Base-by-base conservation (phyloP, 176 grass and related monocot genomes). In the Lolium perenne region DNA sequence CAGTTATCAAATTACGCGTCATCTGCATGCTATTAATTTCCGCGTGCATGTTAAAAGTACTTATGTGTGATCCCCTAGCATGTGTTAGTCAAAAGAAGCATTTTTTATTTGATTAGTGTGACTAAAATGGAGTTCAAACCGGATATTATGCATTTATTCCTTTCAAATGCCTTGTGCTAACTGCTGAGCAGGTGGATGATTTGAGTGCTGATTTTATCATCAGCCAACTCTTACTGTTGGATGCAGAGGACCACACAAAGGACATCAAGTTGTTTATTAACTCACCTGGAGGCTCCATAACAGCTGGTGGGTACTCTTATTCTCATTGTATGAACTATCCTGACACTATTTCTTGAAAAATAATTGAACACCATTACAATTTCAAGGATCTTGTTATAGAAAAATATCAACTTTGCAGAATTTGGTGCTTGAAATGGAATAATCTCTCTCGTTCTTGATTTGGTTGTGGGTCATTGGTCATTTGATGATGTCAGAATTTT, bases 181-280 rank as follows among this genome's bases (percentile, higher is more conserved):
- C 64, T 82, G 46, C 55, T 85, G 74, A 87, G 59, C 80, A 98
- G 95, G 93, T 98, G 83, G 95, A 98, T 81, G 84, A 91, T 79
- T 81, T 86, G 70, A 91, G 86, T 67, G 96, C 93, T 55, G 96
- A 98, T 91, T 84, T 95, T 74, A 81, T 98, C 84, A 93, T 95
- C 41, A 95, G 90, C 75, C 96, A 98, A 77, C 83, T 98, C 46
- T 79, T 98, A 86, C 83, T 95, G 59, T 86, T 98, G 69, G 96
- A 98, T 91, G 96, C 96, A 13, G 82, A 94, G 71, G 90, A 98
- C 84, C 83, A 93, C 38, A 84, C 88, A 45, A 98, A 94, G 82
- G 96, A 98, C 35, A 98, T 98, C 61, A 98, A 91, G 40, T 88
- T 98, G 84, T 98, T 98, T 86, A 95, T 98, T 80, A 98, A 95